Conservation (phyloP, 352 stramenopile species). For the Globisporangium irregulare region DNA sequence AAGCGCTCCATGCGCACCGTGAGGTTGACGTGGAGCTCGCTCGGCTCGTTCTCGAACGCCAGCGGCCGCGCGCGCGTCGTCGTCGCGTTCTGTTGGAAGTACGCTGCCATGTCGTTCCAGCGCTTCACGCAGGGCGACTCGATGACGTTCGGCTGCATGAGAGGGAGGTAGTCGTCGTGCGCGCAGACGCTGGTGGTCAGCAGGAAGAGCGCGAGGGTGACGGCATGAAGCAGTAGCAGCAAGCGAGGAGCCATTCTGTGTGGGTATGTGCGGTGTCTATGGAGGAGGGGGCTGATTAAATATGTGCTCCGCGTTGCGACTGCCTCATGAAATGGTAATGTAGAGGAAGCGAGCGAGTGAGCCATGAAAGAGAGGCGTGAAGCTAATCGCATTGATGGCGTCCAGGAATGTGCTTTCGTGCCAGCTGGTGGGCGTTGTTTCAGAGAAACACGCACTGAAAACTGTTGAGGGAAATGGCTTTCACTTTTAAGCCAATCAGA, state of each 20-base stretch:
- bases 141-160: slow-evolving; percentile 39
- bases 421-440: background rate
- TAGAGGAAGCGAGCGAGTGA: background rate
- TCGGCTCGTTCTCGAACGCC: slow-evolving; percentile 36
- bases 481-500: background rate
- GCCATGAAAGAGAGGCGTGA: background rate
- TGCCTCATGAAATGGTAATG: background rate
- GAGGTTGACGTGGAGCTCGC: slow-evolving; percentile 56
- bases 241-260: background rate
- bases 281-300: background rate
- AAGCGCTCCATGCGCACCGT: slow-evolving; percentile 55
- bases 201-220: background rate
- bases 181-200: background rate
- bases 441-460: background rate
- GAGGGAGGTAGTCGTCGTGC: slow-evolving; percentile 38
- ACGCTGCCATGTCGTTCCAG: slow-evolving; percentile 28
- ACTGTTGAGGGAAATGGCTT: background rate
- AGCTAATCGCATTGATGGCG: background rate
- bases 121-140: slow-evolving; percentile 42
- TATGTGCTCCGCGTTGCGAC: background rate
- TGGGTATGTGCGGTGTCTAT: no score
- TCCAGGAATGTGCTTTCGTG: background rate
- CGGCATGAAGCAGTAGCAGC: background rate
- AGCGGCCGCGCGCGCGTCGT: slow-evolving; percentile 23
- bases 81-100: slow-evolving; percentile 6